Evolutionary conservation across 768 basidiomycete species (phyloP).

Genomic region (Amylocystis lapponica): DNA sequence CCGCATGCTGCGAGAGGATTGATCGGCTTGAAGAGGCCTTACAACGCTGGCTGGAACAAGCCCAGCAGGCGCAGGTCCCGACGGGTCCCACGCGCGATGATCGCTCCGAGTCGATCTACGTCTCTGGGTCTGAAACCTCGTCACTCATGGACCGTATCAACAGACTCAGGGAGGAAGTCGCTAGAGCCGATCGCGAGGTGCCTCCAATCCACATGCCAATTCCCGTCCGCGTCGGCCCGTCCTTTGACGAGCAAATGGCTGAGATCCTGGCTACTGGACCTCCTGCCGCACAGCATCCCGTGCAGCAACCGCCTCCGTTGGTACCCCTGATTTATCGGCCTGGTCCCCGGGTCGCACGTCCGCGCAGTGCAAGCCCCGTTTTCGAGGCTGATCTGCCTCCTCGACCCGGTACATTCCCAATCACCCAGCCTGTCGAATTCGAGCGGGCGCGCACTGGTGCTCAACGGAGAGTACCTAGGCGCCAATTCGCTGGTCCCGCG

Average conservation of each 20-base stretch:
- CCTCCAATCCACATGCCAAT: conserved; percentile 40
- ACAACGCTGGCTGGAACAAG: conserved; percentile 15
- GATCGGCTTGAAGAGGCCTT: conserved; percentile 25
- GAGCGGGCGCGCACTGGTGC: background rate
- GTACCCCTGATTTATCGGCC: conserved; percentile 53
- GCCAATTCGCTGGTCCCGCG: too few relatives aligned
- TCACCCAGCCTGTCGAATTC: conserved; percentile 7
- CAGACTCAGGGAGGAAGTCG: conserved; percentile 18
- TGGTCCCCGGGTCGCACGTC: conserved; percentile 29
- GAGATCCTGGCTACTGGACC: conserved; percentile 50
- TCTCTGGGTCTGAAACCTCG: conserved; percentile 22
- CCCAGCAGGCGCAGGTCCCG: conserved; percentile 1
- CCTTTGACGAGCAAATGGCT: conserved; percentile 55
- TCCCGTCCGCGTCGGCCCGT: conserved; percentile 38
- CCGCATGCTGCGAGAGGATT: conserved; percentile 22
- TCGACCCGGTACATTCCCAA: conserved; percentile 21
- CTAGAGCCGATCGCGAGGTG: conserved; percentile 22
- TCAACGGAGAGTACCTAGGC: too few relatives aligned
- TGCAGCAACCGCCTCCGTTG: conserved; percentile 46
- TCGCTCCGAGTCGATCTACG: conserved; percentile 25
- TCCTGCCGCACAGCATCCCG: conserved; percentile 31
- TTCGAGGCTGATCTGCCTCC: conserved; percentile 25
- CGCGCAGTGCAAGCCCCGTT: conserved; percentile 38
- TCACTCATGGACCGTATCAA: conserved; percentile 18
- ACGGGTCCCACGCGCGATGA: conserved; percentile 17